Base-by-base conservation (phyloP, 257 asterid genomes). In the Pogostemon cablin region DNA sequence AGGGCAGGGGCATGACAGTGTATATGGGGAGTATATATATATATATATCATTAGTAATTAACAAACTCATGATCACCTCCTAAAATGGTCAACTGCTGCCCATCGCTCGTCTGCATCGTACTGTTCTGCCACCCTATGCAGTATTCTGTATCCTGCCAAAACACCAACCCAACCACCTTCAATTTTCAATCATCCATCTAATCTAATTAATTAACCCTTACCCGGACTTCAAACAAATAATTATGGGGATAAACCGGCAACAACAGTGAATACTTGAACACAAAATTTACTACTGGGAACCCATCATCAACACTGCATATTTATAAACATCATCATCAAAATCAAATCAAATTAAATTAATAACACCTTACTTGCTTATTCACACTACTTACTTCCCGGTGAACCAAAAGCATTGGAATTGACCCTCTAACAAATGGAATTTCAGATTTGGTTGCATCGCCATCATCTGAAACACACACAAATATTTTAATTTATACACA, bases 61-160 rank as follows among this genome's bases (percentile, higher is more conserved):
- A 1, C 9, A 15, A 52, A 52, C 5, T 4, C 56, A 2, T 3
- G 12, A 12, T 7, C 85, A 89, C 96, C 96, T 87, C 97, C 97
- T 71, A 91, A 77, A 32, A 91, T 79, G 53, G 87, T 89, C 69
- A 87, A 55, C 75, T 83, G 88, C 59, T 56, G 76, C 44, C 92
- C 90, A 53, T 83, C 83, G 70, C 73, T 78, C 10, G 85, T 40
- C 72, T 79, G 86, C 85, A 87, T 72, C 54, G 78, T 86, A 71
- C 89, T 86, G 73, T 34, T 78, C 77, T 87, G 96, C 96, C 96
- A 91, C 32, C 95, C 96, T 3, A 91, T 73, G 73, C 98, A 92
- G 81, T 85, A 87, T 58, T 90, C 92, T 0, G 77, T 72, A 54
- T 88, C 90, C 98, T 92, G 86, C 71, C 9, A 42, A 9, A 59